Conservation (phyloP, 257 asterid genomes). For the Solanum corneliomulleri region DNA sequence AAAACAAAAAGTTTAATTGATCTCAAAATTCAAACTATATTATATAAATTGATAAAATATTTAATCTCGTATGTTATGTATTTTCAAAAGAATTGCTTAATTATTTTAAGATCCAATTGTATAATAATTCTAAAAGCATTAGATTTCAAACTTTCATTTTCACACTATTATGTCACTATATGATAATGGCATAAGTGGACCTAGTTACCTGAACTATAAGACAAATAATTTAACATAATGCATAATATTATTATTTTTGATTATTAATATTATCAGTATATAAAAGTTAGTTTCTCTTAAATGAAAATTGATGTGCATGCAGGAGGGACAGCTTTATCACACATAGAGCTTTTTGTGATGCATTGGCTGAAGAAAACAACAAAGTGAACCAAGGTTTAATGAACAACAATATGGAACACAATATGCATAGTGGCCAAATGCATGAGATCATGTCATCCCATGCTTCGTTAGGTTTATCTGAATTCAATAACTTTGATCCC, state of each 20-base stretch:
- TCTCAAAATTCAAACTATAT: neutral
- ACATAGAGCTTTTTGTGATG: constrained; percentile 93
- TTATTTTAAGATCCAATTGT: neutral
- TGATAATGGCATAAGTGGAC: neutral
- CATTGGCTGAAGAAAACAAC: constrained; percentile 80
- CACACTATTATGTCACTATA: neutral
- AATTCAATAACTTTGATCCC: constrained; percentile 33
- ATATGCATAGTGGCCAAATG: constrained; percentile 22
- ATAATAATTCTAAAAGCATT: neutral
- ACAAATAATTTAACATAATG: neutral
- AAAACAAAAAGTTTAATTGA: no score
- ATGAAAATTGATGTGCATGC: constrained; percentile 12
- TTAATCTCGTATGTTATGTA: no score
- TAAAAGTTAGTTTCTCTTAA: neutral
- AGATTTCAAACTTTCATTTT: neutral
- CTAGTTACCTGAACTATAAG: neutral
- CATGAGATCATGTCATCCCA: constrained; percentile 43
- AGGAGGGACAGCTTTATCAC: constrained; percentile 96
- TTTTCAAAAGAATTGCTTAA: neutral
- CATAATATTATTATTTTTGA: neutral
- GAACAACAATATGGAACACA: constrained; percentile 27
- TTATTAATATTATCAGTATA: neutral
- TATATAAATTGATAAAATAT: no score
- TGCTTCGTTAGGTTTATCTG: constrained; percentile 35
- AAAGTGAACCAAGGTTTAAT: constrained; percentile 49